Conservation (phyloP, 495 filamentous ascomycete genomes). For the Penicillium egyptiacum region DNA sequence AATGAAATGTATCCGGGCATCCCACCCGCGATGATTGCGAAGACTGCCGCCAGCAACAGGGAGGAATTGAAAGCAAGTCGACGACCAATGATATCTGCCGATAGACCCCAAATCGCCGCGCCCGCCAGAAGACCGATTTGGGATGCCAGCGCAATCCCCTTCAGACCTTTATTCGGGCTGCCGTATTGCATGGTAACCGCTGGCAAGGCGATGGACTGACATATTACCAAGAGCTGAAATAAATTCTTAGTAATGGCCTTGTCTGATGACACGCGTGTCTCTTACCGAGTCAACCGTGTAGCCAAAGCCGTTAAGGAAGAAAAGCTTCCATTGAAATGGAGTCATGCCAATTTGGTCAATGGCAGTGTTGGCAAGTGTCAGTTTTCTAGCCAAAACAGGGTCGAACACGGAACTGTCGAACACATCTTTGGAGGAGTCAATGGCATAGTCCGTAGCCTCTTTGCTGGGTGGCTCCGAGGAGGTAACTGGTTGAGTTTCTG, state of each 20-base stretch:
- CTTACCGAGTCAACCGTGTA: conserved; percentile 38
- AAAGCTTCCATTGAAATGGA: conserved; percentile 34
- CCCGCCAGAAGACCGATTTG: conserved; percentile 49
- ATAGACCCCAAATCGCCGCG: conserved; percentile 52
- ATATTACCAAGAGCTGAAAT: conserved; percentile 36
- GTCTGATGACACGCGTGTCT: background rate
- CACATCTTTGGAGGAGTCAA: background rate
- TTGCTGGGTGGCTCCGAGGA: background rate
- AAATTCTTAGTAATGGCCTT: background rate
- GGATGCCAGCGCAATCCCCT: conserved; percentile 35
- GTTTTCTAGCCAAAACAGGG: conserved; percentile 28
- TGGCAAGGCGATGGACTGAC: conserved; percentile 36
- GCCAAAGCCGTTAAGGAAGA: conserved; percentile 39
- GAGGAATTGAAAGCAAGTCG: conserved; percentile 51
- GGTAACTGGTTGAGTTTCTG: background rate
- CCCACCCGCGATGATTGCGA: conserved; percentile 11
- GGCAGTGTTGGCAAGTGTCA: conserved; percentile 30
- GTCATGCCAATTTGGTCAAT: conserved; percentile 39
- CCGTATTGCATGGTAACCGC: conserved; percentile 36
- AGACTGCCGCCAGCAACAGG: conserved; percentile 26
- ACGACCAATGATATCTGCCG: conserved; percentile 50
- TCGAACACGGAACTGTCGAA: conserved; percentile 15
- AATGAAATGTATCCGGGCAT: conserved; percentile 46
- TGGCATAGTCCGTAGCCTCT: background rate
- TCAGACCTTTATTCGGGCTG: conserved; percentile 25